phyloP scores from a whole-genome alignment of 2,329 filamentous ascomycete species.

The Mariannaea sp. region DNA sequence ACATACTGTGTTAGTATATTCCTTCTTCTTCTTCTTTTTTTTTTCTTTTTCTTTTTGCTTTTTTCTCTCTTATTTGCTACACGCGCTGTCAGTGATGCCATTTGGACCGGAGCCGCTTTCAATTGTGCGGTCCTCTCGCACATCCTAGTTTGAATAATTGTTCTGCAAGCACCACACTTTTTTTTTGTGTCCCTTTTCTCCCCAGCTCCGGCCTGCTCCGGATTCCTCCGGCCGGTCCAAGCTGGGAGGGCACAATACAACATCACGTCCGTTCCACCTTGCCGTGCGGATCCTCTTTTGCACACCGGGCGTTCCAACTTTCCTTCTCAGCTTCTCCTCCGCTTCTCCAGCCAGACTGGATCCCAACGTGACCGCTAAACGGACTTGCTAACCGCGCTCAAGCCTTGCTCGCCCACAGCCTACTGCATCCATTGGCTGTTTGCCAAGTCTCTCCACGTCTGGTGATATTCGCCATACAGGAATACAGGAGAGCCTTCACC shows the following conservation, averaged over 20 bases:
- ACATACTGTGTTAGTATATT: no score
- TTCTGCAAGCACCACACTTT: not conserved
- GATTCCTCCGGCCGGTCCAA: slow-evolving; percentile 16
- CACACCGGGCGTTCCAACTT: slow-evolving; percentile 16
- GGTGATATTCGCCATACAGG: slow-evolving; percentile 14
- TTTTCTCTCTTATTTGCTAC: slow-evolving; percentile 12
- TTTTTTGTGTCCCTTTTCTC: slow-evolving; percentile 8
- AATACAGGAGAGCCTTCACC: no score
- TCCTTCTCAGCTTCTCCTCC: slow-evolving; percentile 19
- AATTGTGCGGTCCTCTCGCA: no score
- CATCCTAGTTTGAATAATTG: no score
- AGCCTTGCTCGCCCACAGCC: slow-evolving; percentile 15
- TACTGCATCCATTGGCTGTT: slow-evolving; percentile 22
- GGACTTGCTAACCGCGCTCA: slow-evolving; percentile 22
- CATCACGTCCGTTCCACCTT: slow-evolving; percentile 26
- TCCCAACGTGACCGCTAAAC: slow-evolving; percentile 9
- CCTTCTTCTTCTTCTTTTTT: not conserved
- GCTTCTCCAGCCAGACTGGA: slow-evolving; percentile 23
- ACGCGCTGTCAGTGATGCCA: no score
- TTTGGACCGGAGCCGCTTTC: no score
- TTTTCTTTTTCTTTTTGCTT: slow-evolving; percentile 1
- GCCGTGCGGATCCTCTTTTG: slow-evolving; percentile 19
- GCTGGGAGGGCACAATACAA: not conserved
- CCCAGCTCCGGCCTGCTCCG: slow-evolving; percentile 33
- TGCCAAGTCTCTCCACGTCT: slow-evolving; percentile 14